Percentiles rank a stretch among this genome's conserved stretches.
phyloP scores from a whole-genome alignment of 345 rosid genomes.

The Abelmoschus esculentus region DNA sequence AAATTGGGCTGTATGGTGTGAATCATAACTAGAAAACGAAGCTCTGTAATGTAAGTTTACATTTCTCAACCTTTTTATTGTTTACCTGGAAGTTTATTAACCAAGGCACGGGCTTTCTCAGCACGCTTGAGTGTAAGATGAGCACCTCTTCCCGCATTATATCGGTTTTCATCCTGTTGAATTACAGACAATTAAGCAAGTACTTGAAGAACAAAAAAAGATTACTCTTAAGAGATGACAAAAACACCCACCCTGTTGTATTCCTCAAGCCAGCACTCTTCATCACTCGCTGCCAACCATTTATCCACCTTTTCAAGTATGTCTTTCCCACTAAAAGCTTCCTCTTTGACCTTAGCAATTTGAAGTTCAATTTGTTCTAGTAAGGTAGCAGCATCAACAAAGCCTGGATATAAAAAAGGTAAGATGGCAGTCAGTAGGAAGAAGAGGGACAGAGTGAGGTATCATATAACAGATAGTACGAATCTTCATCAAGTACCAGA shows the following conservation, averaged over 20 bases:
- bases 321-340: constrained; percentile 84
- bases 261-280: constrained; percentile 98
- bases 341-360: constrained; percentile 77
- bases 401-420: constrained; percentile 33
- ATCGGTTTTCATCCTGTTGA: constrained; percentile 84
- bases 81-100: constrained; percentile 85
- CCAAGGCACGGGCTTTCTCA: constrained; percentile 92
- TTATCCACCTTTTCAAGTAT: constrained; percentile 91
- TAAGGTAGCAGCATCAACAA: constrained; percentile 49
- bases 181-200: constrained; percentile 18
- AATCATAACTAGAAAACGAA: constrained; percentile 1
- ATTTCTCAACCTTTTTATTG: neutral
- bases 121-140: constrained; percentile 96
- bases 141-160: constrained; percentile 96
- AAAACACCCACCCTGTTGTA: constrained; percentile 67
- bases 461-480: neutral
- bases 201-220: neutral
- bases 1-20: neutral
- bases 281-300: constrained; percentile 94
- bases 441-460: neutral
- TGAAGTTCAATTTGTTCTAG: constrained; percentile 83
- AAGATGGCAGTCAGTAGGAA: neutral
- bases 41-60: neutral
- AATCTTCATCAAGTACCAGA: constrained; percentile 42
- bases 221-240: neutral